These are phyloP conservation scores for Hypoxylon sp. DNA, from an alignment of 2,329 filamentous ascomycete genomes.

Conservation along the genomic window DNA sequence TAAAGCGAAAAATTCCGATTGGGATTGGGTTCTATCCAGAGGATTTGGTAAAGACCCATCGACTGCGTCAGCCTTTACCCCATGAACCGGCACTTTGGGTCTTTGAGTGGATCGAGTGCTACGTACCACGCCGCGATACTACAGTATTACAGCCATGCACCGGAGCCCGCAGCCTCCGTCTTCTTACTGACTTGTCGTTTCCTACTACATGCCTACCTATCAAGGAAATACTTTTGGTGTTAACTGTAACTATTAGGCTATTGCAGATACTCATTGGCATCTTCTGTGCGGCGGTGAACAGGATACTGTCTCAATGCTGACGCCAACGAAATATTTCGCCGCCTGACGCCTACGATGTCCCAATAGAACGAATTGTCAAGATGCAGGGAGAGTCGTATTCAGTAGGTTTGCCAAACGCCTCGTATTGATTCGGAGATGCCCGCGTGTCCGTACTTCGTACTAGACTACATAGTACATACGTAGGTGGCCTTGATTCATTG, in stretches of 20 bases:
- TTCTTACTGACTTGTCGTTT: neutral
- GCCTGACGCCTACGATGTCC: conserved; percentile 3
- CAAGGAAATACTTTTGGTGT: neutral
- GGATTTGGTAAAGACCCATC: conserved; percentile 11
- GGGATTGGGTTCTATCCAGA: conserved; percentile 33
- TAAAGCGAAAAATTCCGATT: conserved; percentile 32
- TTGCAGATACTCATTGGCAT: neutral
- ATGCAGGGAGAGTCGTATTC: conserved; percentile 1
- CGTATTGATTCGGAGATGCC: conserved; percentile 24
- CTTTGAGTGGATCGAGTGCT: conserved; percentile 24
- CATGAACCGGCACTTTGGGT: conserved; percentile 20
- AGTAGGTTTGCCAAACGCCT: conserved; percentile 11
- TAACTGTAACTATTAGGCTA: conserved; percentile 1
- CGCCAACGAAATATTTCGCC: conserved; percentile 7
- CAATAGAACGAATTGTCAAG: neutral
- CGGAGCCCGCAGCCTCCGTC: neutral
- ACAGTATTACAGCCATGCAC: neutral
- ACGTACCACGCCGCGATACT: conserved; percentile 25
- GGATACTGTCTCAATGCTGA: neutral
- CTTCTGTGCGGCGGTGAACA: conserved; percentile 1
- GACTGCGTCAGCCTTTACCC: conserved; percentile 22
- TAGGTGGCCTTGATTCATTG: conserved; percentile 1
- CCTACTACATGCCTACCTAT: neutral
- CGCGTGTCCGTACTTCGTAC: conserved; percentile 17
- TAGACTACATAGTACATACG: neutral